phyloP scores from a whole-genome alignment of 352 stramenopile genomes.

The Albugo laibachii region DNA sequence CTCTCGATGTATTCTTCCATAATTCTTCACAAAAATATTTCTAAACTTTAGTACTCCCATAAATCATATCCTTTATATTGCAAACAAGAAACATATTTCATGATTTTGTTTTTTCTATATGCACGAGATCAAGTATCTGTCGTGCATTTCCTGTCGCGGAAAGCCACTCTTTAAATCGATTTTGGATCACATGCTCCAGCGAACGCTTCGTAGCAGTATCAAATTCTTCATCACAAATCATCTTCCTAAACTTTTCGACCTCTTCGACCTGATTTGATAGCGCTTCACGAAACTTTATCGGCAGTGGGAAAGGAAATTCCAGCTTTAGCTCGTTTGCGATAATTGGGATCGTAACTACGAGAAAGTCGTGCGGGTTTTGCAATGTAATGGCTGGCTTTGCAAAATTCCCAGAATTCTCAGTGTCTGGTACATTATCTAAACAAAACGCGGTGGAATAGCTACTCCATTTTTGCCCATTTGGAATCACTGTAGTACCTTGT shows the following conservation, averaged over 20 bases:
- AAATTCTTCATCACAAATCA: slow-evolving; percentile 67
- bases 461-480: background rate
- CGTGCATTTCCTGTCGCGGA: slow-evolving; percentile 65
- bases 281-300: slow-evolving; percentile 37
- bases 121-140: slow-evolving; percentile 78
- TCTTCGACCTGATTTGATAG: slow-evolving; percentile 51
- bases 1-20: no score
- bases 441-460: background rate
- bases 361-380: no score
- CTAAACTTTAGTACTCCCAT: no score
- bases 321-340: no score
- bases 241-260: slow-evolving; percentile 41
- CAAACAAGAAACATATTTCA: no score
- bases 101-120: slow-evolving; percentile 27
- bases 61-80: no score
- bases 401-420: background rate
- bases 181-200: slow-evolving; percentile 67
- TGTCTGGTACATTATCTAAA: background rate
- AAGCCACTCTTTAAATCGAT: slow-evolving; percentile 79
- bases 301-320: slow-evolving; percentile 43
- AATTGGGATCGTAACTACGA: no score
- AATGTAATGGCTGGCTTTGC: no score
- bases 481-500: slow-evolving; percentile 15
- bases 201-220: slow-evolving; percentile 53
- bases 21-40: no score